These are phyloP conservation scores for Clitocybe nebularis DNA, from an alignment of 1,284 basidiomycete genomes.

Conservation along the genomic window DNA sequence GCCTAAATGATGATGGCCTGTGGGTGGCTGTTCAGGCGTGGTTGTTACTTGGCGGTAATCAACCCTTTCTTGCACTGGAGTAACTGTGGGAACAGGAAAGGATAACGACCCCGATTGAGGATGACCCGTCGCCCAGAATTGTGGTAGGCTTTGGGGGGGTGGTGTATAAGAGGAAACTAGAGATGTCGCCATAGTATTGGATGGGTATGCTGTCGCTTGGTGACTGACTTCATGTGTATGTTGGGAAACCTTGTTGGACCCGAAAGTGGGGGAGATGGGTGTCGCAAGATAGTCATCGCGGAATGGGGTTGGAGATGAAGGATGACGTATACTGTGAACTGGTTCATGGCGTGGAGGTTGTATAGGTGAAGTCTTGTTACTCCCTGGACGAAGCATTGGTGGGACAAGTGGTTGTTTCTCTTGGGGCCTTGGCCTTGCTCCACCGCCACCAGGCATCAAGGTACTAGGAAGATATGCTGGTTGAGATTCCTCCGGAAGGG, in stretches of 20 bases:
- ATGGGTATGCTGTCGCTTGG: neutral
- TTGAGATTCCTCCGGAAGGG: conserved; percentile 30
- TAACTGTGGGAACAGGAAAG: conserved; percentile 25
- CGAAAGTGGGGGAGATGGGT: conserved; percentile 8
- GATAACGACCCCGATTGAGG: conserved; percentile 14
- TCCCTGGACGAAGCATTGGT: conserved; percentile 9
- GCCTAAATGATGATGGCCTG: conserved; percentile 6
- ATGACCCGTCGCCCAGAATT: conserved; percentile 3
- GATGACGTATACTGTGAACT: conserved; percentile 1
- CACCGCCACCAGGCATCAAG: conserved; percentile 18
- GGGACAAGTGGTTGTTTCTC: conserved; percentile 11
- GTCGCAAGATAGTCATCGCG: conserved; percentile 8
- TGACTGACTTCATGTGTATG: conserved; percentile 2
- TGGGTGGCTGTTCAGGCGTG: conserved; percentile 6
- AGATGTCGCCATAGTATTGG: neutral
- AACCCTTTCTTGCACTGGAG: conserved; percentile 12
- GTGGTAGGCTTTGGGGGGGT: too few relatives aligned
- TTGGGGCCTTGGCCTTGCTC: conserved; percentile 3
- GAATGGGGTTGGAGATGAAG: conserved; percentile 1
- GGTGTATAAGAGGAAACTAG: too few relatives aligned
- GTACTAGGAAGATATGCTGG: conserved; percentile 15
- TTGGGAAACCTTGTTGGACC: neutral
- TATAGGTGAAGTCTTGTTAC: conserved; percentile 7
- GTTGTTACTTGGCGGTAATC: conserved; percentile 1
- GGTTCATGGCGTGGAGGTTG: conserved; percentile 2